Evolutionary conservation across 163 green algal species (phyloP).

Genomic region (Chlamydomonas reinhardtii): DNA sequence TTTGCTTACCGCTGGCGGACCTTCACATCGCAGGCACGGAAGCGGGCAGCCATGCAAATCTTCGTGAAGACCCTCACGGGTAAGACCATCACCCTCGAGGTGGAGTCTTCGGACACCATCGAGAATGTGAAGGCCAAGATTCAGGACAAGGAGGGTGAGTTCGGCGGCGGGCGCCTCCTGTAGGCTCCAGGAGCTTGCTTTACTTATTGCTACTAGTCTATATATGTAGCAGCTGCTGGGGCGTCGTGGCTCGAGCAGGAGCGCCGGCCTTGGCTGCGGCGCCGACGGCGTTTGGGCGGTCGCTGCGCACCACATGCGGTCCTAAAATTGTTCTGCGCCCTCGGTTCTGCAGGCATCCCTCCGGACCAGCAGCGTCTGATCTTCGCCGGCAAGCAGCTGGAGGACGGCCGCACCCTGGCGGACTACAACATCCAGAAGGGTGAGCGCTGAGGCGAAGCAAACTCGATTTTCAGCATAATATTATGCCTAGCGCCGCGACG

Average conservation of each 20-base stretch:
- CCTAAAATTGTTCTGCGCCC: not conserved
- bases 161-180: not conserved
- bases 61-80: conserved; percentile 82
- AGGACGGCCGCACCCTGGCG: conserved; percentile 88
- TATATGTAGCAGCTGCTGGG: too few species aligned
- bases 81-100: conserved; percentile 94
- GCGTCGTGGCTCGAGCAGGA: too few species aligned
- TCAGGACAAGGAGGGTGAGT: conserved; percentile 93
- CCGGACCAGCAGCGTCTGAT: conserved; percentile 98
- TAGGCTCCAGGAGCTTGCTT: not conserved
- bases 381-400: conserved; percentile 98
- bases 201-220: not conserved
- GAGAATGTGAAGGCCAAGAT: conserved; percentile 98
- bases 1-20: not conserved
- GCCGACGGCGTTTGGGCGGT: not conserved
- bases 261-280: not conserved
- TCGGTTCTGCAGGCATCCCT: conserved; percentile 79
- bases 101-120: conserved; percentile 96
- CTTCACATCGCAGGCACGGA: conserved; percentile 26
- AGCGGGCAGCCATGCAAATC: conserved; percentile 79
- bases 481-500: too few species aligned
- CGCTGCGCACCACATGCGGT: not conserved
- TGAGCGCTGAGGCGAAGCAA: too few species aligned
- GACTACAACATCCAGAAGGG: conserved; percentile 89
- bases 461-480: too few species aligned